Evolutionary conservation across 2,329 filamentous ascomycete genomes (phyloP).

Genomic region (Teratosphaeria gauchensis): DNA sequence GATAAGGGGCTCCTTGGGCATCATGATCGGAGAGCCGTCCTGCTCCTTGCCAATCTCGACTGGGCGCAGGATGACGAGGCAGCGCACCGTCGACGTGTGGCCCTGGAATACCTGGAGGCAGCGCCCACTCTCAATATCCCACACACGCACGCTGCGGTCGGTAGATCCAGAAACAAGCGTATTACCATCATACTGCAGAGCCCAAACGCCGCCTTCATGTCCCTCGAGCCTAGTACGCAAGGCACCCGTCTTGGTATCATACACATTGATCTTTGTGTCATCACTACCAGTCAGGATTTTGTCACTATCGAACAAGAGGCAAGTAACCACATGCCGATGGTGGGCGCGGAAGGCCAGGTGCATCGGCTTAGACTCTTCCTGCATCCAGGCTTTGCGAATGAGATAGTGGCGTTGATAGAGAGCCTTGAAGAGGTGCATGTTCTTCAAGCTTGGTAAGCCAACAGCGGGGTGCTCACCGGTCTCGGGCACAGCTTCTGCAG

Average conservation of each 20-base stretch:
- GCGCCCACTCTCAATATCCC: slow-evolving; percentile 89
- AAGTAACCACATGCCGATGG: slow-evolving; percentile 92
- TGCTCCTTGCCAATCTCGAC: slow-evolving; percentile 61
- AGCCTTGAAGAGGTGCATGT: slow-evolving; percentile 90
- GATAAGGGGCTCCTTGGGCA: slow-evolving; percentile 89
- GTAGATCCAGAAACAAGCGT: slow-evolving; percentile 92
- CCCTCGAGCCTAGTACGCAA: slow-evolving; percentile 75
- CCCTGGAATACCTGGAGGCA: slow-evolving; percentile 96
- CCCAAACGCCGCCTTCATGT: slow-evolving; percentile 96
- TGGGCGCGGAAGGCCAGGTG: slow-evolving; percentile 97
- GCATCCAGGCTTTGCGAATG: slow-evolving; percentile 88
- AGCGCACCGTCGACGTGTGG: slow-evolving; percentile 93
- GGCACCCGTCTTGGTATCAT: slow-evolving; percentile 90
- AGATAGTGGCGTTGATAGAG: slow-evolving; percentile 87
- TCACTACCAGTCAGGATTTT: slow-evolving; percentile 97
- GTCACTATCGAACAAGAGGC: slow-evolving; percentile 93
- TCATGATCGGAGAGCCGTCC: slow-evolving; percentile 67
- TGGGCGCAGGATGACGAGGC: slow-evolving; percentile 87
- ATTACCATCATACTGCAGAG: slow-evolving; percentile 90
- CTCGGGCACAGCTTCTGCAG: slow-evolving; percentile 63
- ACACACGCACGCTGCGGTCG: slow-evolving; percentile 95
- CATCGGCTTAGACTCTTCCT: slow-evolving; percentile 66
- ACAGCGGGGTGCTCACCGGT: slow-evolving; percentile 54
- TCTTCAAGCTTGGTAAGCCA: slow-evolving; percentile 66
- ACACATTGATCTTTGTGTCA: slow-evolving; percentile 95